Conservation (phyloP, 106 monocot species). For the Posidonia australis region DNA sequence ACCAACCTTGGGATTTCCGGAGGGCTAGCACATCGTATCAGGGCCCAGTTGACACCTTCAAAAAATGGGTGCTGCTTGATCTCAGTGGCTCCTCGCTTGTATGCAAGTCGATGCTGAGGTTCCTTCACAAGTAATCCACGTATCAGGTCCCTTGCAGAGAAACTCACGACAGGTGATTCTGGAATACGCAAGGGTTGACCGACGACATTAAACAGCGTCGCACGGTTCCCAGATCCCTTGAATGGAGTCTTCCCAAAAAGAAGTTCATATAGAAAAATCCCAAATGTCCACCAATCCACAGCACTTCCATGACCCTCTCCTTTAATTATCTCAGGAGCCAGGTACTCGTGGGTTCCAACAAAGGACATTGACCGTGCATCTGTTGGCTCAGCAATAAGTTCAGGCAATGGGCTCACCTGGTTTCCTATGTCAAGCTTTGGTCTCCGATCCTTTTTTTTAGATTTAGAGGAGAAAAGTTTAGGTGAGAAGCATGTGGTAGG, state of each 20-base stretch:
- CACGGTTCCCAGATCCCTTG: constrained; percentile 19
- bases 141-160: constrained; percentile 17
- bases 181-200: constrained; percentile 17
- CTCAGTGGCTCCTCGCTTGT: constrained; percentile 16
- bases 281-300: constrained; percentile 26
- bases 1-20: constrained; percentile 11
- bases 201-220: constrained; percentile 18
- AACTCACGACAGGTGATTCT: constrained; percentile 15
- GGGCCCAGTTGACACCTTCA: constrained; percentile 23
- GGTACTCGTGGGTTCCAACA: constrained; percentile 25
- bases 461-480: constrained; percentile 13
- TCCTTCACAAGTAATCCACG: constrained; percentile 17
- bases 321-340: constrained; percentile 19
- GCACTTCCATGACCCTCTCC: constrained; percentile 27
- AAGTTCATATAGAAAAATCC: constrained; percentile 20
- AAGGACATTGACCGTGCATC: constrained; percentile 25
- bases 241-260: constrained; percentile 18
- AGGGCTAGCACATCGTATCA: constrained; percentile 20
- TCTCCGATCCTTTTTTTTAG: constrained; percentile 12
- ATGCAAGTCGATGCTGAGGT: constrained; percentile 22
- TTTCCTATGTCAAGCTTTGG: constrained; percentile 7
- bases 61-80: constrained; percentile 26
- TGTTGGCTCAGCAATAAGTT: constrained; percentile 21
- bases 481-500: constrained; percentile 19
- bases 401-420: constrained; percentile 20